Conservation (phyloP, 306 rosid species). For the Ziziphus jujuba region DNA sequence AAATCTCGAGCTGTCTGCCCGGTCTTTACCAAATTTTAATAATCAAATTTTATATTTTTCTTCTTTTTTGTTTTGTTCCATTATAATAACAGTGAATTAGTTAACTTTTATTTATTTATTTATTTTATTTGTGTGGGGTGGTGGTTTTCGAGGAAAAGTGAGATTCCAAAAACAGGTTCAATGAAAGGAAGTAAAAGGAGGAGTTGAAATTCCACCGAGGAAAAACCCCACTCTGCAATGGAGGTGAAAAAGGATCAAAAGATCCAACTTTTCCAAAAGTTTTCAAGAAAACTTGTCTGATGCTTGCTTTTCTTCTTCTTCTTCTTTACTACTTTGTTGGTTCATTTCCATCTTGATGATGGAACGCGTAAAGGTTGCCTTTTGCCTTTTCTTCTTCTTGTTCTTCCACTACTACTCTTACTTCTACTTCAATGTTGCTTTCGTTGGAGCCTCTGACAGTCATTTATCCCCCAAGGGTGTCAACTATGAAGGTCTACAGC, state of each 20-base stretch:
- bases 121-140: background rate
- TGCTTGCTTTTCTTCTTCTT: conserved; percentile 20
- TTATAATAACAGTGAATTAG: background rate
- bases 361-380: conserved; percentile 31
- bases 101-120: background rate
- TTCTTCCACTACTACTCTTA: conserved; percentile 35
- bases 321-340: background rate
- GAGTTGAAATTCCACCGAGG: conserved; percentile 8
- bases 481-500: conserved; percentile 76
- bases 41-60: conserved; percentile 1
- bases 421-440: background rate
- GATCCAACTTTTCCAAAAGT: conserved; percentile 36
- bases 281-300: conserved; percentile 25
- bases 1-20: conserved; percentile 68
- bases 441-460: conserved; percentile 48
- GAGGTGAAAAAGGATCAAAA: background rate
- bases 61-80: conserved; percentile 4
- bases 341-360: conserved; percentile 12
- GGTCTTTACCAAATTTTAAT: conserved; percentile 30
- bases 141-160: conserved; percentile 31
- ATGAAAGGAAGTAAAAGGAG: background rate
- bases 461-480: conserved; percentile 97
- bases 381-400: conserved; percentile 42
- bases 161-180: background rate
- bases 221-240: background rate